Evolutionary conservation across 257 asterid species (phyloP).

Genomic region (Gentiana macrophylla): DNA sequence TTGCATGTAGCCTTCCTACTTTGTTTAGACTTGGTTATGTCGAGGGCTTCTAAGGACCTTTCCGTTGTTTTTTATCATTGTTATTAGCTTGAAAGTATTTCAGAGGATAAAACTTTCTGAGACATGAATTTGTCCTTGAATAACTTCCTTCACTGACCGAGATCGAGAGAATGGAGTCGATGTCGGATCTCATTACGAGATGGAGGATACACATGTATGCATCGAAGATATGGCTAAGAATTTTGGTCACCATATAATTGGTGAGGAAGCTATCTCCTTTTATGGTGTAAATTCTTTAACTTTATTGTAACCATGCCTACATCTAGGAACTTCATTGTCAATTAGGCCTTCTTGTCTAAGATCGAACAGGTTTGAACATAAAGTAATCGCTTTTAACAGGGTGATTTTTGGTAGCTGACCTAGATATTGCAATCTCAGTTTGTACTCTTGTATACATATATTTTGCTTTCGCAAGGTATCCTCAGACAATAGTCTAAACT

Average conservation of each 20-base stretch:
- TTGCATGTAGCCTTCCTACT: slow-evolving; percentile 1
- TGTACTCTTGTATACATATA: too few relatives aligned
- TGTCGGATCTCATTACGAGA: slow-evolving; percentile 55
- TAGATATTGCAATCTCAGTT: too few relatives aligned
- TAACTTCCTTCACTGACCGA: slow-evolving; percentile 50
- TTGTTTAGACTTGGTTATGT: not conserved
- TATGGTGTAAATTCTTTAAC: slow-evolving; percentile 75
- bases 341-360: too few relatives aligned
- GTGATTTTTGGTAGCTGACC: too few relatives aligned
- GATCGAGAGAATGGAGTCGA: slow-evolving; percentile 84
- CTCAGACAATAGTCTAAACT: too few relatives aligned
- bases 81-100: slow-evolving; percentile 67
- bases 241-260: slow-evolving; percentile 37
- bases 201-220: slow-evolving; percentile 92
- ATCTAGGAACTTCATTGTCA: not conserved
- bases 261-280: slow-evolving; percentile 71
- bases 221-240: slow-evolving; percentile 60
- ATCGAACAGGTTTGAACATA: not conserved
- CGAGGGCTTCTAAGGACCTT: not conserved
- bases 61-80: slow-evolving; percentile 1
- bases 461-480: too few relatives aligned
- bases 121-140: slow-evolving; percentile 29
- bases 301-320: slow-evolving; percentile 10
- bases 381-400: not conserved
- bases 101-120: slow-evolving; percentile 46